These are phyloP conservation scores for Globisporangium iwayamae DNA, from an alignment of 352 stramenopile genomes.

Conservation along the genomic window DNA sequence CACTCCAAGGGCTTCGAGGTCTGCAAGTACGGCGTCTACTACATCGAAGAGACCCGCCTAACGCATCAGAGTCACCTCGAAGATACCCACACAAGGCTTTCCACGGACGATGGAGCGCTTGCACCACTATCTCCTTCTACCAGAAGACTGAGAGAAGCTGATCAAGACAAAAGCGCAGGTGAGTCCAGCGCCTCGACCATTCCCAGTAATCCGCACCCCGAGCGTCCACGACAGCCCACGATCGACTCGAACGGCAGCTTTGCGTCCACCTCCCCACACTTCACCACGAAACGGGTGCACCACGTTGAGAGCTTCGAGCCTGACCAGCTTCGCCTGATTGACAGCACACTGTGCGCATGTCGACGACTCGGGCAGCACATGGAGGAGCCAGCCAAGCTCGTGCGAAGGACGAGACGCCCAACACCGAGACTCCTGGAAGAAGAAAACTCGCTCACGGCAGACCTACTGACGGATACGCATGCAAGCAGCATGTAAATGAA, in stretches of 20 bases:
- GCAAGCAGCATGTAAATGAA: not conserved
- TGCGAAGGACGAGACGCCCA: not conserved
- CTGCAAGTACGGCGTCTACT: not conserved
- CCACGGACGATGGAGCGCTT: no score
- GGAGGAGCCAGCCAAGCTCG: constrained; percentile 1
- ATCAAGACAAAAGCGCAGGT: not conserved
- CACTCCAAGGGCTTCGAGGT: constrained; percentile 2
- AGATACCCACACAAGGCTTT: not conserved
- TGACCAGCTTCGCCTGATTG: not conserved
- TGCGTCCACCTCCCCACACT: not conserved
- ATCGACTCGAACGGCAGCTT: constrained; percentile 1
- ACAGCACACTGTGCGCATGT: not conserved
- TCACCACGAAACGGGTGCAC: not conserved
- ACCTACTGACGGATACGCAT: not conserved
- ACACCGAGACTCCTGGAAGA: not conserved
- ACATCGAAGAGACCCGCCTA: not conserved
- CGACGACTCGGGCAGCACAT: not conserved
- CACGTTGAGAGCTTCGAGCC: not conserved
- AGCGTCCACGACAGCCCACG: not conserved
- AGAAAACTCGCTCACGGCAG: constrained; percentile 1
- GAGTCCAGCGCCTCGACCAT: not conserved
- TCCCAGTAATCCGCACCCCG: not conserved
- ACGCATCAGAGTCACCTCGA: not conserved
- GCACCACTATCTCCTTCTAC: no score
- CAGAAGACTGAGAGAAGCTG: no score